Percentiles rank a stretch among this genome's conserved stretches.
phyloP scores from a whole-genome alignment of 768 basidiomycete species.

The Hemileccinum impolitum region DNA sequence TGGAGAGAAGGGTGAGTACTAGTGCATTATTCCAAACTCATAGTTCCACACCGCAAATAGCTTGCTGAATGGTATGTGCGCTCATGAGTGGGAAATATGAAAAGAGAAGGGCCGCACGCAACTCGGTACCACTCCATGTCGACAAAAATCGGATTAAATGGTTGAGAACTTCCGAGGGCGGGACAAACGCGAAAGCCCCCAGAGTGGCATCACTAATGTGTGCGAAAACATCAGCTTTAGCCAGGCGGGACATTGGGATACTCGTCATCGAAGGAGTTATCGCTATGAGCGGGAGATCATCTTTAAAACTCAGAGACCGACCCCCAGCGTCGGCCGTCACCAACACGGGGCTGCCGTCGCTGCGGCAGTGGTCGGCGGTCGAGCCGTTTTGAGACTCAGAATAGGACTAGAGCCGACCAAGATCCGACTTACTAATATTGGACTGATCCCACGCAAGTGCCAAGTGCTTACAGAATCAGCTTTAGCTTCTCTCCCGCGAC shows the following conservation, averaged over 20 bases:
- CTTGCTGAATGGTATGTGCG: slow-evolving; percentile 46
- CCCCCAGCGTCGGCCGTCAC: too few species aligned
- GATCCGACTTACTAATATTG: too few species aligned
- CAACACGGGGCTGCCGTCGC: too few species aligned
- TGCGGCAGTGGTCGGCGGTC: too few species aligned
- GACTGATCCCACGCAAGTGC: too few species aligned
- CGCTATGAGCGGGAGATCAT: not conserved
- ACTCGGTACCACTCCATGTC: slow-evolving; percentile 89
- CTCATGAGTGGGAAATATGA: slow-evolving; percentile 9
- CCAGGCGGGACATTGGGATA: slow-evolving; percentile 47
- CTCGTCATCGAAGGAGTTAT: not conserved
- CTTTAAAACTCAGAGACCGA: not conserved
- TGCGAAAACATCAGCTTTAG: slow-evolving; percentile 45
- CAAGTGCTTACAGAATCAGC: too few species aligned
- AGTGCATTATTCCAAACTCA: not conserved
- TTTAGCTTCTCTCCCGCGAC: too few species aligned
- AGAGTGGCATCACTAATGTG: slow-evolving; percentile 61
- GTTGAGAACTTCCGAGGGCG: slow-evolving; percentile 61
- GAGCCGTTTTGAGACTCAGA: too few species aligned
- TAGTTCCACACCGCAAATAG: slow-evolving; percentile 56
- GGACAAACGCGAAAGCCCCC: slow-evolving; percentile 57
- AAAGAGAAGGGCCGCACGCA: slow-evolving; percentile 33
- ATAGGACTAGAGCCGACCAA: too few species aligned
- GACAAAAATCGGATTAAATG: slow-evolving; percentile 74
- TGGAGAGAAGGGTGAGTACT: slow-evolving; percentile 27